These are phyloP conservation scores for Fonsecaea pugnacius DNA, from an alignment of 2,329 filamentous ascomycete genomes.

Conservation along the genomic window DNA sequence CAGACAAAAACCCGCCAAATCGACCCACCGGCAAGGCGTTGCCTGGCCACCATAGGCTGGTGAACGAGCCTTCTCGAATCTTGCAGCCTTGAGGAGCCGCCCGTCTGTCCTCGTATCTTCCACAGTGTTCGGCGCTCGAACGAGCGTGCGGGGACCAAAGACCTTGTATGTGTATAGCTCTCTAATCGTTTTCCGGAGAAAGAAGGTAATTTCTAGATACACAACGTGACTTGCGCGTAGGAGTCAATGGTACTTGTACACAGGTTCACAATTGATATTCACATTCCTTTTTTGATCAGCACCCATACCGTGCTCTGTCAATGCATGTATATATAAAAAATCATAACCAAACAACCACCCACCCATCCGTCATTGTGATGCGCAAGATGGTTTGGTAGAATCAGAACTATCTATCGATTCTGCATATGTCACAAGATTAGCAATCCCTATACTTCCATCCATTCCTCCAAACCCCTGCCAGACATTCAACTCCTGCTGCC, in stretches of 20 bases:
- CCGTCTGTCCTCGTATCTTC: neutral
- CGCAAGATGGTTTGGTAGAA: conserved; percentile 18
- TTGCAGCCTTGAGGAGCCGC: conserved; percentile 1
- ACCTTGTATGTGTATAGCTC: neutral
- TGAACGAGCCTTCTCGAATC: conserved; percentile 1
- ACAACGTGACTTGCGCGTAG: neutral
- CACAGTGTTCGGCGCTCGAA: neutral
- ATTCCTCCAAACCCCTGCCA: neutral
- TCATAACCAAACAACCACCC: neutral
- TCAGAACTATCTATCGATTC: conserved; percentile 22
- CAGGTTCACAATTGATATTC: neutral
- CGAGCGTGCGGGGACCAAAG: neutral
- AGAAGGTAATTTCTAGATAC: neutral
- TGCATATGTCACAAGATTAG: conserved; percentile 14
- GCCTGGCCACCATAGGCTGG: conserved; percentile 5
- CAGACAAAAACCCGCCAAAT: neutral
- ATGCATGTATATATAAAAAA: neutral
- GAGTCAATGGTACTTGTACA: too few species aligned
- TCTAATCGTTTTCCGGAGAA: too few species aligned
- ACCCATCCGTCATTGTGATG: conserved; percentile 5
- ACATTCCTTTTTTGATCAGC: conserved; percentile 13
- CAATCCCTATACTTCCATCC: conserved; percentile 6
- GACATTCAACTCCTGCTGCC: conserved; percentile 12
- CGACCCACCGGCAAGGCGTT: neutral
- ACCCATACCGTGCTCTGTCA: neutral